Evolutionary conservation across 192 early-diverging fungal genomes (phyloP).

Genomic region (Ambispora gerdemannii): DNA sequence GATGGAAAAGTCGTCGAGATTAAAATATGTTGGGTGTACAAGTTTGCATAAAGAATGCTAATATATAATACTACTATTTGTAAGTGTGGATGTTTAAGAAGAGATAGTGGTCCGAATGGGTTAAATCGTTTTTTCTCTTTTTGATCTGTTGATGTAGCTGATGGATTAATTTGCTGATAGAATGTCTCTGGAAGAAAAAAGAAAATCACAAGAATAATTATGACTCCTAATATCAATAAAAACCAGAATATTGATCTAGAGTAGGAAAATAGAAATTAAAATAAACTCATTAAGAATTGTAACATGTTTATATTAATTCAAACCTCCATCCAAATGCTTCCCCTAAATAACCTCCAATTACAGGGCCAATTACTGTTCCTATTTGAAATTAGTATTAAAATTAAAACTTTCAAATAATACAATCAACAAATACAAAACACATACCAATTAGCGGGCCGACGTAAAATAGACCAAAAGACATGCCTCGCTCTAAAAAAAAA

Average conservation of each 20-base stretch:
- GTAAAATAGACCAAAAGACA: slow-evolving; percentile 37
- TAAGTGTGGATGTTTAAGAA: not conserved
- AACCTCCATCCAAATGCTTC: not conserved
- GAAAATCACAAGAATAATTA: not conserved
- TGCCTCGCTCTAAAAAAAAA: slow-evolving; percentile 32
- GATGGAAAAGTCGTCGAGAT: not conserved
- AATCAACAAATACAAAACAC: not conserved
- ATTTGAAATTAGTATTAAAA: not conserved
- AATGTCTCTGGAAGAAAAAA: slow-evolving; percentile 8
- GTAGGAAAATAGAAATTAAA: not conserved
- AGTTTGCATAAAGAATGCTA: not conserved
- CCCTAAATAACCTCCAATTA: not conserved
- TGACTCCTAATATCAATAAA: not conserved
- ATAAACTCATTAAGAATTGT: not conserved
- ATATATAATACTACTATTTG: not conserved
- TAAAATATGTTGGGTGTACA: not conserved
- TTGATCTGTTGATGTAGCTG: no score
- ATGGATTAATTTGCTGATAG: no score
- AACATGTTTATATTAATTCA: not conserved
- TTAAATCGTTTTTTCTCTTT: not conserved
- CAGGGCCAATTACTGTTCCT: slow-evolving; percentile 39
- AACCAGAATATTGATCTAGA: slow-evolving; percentile 11
- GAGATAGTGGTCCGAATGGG: not conserved
- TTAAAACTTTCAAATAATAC: not conserved
- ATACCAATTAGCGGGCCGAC: slow-evolving; percentile 35